phyloP scores from a whole-genome alignment of 768 basidiomycete genomes.

The Naganishia randhawae region DNA sequence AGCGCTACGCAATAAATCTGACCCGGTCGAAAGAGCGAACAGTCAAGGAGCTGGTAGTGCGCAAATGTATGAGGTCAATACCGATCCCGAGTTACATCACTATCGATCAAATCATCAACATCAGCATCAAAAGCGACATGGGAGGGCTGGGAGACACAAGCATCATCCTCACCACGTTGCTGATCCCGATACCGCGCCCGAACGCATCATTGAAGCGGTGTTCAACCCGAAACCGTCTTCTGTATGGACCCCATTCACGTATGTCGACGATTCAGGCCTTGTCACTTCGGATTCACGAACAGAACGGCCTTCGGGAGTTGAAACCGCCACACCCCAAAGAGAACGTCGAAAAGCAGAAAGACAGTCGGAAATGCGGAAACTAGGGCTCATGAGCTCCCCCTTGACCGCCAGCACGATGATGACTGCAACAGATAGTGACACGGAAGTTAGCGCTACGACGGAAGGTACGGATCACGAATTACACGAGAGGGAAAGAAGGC shows the following conservation, averaged over 20 bases:
- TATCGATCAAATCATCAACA: background rate
- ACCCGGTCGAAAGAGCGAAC: background rate
- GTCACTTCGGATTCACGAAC: background rate
- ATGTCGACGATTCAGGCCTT: background rate
- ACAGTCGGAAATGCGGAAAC: background rate
- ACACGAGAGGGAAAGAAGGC: background rate
- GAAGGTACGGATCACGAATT: background rate
- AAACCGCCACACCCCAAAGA: background rate
- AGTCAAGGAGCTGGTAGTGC: background rate
- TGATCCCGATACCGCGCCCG: constrained; percentile 2
- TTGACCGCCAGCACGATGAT: background rate
- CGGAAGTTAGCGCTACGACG: background rate
- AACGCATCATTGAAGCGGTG: constrained; percentile 5
- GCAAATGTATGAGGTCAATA: background rate
- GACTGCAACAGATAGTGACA: background rate
- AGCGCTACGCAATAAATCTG: background rate
- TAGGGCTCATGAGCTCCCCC: background rate
- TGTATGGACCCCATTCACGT: constrained; percentile 11
- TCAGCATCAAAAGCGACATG: background rate
- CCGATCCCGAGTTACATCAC: background rate
- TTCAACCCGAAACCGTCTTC: constrained; percentile 13
- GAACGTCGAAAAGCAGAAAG: background rate
- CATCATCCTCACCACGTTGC: constrained; percentile 13
- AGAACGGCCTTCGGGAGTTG: background rate
- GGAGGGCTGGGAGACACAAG: background rate